Conservation (phyloP, 1,139 yeast species). For the Nakaseomyces delphensis region DNA sequence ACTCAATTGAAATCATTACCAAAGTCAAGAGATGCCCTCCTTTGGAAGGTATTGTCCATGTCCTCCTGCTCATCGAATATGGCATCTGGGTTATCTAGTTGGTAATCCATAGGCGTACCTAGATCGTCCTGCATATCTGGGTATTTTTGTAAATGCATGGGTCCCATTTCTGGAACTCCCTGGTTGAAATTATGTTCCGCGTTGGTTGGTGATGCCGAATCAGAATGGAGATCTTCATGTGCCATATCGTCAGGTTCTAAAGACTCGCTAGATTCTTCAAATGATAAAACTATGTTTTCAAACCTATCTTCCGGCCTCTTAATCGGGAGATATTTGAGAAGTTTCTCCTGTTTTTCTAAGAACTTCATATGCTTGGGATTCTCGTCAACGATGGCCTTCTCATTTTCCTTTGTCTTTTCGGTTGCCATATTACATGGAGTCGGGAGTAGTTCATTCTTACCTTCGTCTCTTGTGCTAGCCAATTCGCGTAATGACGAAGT, state of each 20-base stretch:
- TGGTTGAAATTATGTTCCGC: neutral
- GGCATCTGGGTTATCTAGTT: slow-evolving; percentile 15
- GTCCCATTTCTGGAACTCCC: neutral
- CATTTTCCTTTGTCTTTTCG: slow-evolving; percentile 4
- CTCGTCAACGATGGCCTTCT: slow-evolving; percentile 8
- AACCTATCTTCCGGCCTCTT: slow-evolving; percentile 22
- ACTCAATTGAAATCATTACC: slow-evolving; percentile 10
- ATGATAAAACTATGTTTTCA: slow-evolving; percentile 26
- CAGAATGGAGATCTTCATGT: slow-evolving; percentile 7
- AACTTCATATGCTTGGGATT: slow-evolving; percentile 4
- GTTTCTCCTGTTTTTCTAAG: neutral
- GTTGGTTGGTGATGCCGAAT: slow-evolving; percentile 4
- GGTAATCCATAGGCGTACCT: slow-evolving; percentile 7
- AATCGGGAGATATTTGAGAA: slow-evolving; percentile 16
- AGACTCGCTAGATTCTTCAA: slow-evolving; percentile 14
- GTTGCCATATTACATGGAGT: slow-evolving; percentile 9
- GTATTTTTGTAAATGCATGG: slow-evolving; percentile 2
- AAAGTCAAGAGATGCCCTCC: slow-evolving; percentile 28
- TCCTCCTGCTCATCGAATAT: slow-evolving; percentile 27
- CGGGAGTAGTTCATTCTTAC: slow-evolving; percentile 19
- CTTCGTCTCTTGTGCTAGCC: neutral
- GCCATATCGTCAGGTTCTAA: slow-evolving; percentile 2
- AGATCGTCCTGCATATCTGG: slow-evolving; percentile 8
- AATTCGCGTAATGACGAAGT: slow-evolving; percentile 16
- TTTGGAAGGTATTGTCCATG: slow-evolving; percentile 29